A percentile compares a stretch with the other conserved stretches of the same genome.
These are phyloP conservation scores for Ustilago crameri DNA, from an alignment of 1,284 basidiomycete genomes.

Conservation along the genomic window DNA sequence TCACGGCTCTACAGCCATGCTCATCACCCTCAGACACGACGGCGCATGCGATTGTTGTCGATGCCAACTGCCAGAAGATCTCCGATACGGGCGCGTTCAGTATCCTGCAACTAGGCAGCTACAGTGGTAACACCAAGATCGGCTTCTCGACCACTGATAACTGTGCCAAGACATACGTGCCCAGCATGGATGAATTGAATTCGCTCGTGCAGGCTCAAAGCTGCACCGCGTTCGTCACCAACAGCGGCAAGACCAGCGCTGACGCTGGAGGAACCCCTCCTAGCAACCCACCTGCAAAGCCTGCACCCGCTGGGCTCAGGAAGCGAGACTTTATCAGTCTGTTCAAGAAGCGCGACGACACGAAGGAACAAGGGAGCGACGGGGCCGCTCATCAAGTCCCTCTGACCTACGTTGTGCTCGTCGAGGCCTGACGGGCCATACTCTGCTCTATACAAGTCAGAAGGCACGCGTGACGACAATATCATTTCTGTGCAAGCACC, in stretches of 20 bases:
- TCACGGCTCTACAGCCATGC: slow-evolving; percentile 19
- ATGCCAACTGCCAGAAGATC: slow-evolving; percentile 18
- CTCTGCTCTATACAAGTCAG: not conserved
- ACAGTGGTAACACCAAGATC: not conserved
- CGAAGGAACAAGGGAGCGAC: not conserved
- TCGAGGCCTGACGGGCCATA: slow-evolving; percentile 3
- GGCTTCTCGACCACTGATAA: slow-evolving; percentile 21
- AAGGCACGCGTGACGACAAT: not conserved
- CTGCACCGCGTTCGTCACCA: not conserved
- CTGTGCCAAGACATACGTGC: slow-evolving; percentile 18
- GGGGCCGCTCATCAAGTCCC: not conserved
- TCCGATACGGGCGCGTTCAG: slow-evolving; percentile 22
- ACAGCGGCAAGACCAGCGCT: not conserved
- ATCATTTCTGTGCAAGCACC: not conserved
- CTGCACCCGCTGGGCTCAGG: not conserved
- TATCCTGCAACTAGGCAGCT: not conserved
- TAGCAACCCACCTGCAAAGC: not conserved
- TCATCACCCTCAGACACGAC: not conserved
- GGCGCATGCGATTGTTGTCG: slow-evolving; percentile 14
- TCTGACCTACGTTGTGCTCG: slow-evolving; percentile 21
- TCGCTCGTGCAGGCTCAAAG: not conserved
- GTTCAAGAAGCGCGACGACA: not conserved
- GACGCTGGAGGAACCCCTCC: not conserved
- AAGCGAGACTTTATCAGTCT: not conserved
- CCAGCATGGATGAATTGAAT: not conserved